Conservation (phyloP, 2,329 filamentous ascomycete species). For the Ascochyta rabiei region DNA sequence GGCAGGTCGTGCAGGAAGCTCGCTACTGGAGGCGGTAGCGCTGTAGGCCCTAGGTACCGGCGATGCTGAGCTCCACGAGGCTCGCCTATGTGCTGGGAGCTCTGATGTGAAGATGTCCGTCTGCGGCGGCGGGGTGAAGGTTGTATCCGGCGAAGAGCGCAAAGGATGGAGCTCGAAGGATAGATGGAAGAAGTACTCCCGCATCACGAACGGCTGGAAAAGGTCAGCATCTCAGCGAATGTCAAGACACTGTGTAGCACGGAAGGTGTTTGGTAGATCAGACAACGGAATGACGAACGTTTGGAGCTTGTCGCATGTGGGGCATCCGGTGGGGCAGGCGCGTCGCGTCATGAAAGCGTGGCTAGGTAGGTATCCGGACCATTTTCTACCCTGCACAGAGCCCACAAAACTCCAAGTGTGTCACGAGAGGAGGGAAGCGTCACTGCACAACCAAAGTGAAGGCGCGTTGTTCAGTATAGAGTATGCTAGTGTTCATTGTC, state of each 20-base stretch:
- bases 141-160: constrained; percentile 37
- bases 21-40: constrained; percentile 34
- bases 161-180: constrained; percentile 63
- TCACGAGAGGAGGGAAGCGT: background rate
- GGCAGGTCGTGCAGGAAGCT: constrained; percentile 25
- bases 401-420: too few relatives aligned
- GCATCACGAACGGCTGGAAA: constrained; percentile 52
- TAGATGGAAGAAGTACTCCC: constrained; percentile 68
- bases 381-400: too few relatives aligned
- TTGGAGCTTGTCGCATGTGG: background rate
- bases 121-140: constrained; percentile 49
- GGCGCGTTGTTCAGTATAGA: background rate
- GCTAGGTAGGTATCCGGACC: too few relatives aligned
- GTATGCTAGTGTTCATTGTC: constrained; percentile 12
- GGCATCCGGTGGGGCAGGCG: constrained; percentile 10
- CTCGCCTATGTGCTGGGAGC: constrained; percentile 52
- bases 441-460: background rate
- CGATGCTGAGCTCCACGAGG: constrained; percentile 44
- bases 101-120: constrained; percentile 54
- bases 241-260: background rate
- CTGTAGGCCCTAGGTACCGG: constrained; percentile 21
- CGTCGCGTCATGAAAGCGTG: constrained; percentile 7
- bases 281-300: constrained; percentile 4
- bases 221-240: constrained; percentile 22
- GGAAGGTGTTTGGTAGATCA: background rate